Base-by-base conservation (phyloP, 768 basidiomycete species). In the Calocera viscosa region DNA sequence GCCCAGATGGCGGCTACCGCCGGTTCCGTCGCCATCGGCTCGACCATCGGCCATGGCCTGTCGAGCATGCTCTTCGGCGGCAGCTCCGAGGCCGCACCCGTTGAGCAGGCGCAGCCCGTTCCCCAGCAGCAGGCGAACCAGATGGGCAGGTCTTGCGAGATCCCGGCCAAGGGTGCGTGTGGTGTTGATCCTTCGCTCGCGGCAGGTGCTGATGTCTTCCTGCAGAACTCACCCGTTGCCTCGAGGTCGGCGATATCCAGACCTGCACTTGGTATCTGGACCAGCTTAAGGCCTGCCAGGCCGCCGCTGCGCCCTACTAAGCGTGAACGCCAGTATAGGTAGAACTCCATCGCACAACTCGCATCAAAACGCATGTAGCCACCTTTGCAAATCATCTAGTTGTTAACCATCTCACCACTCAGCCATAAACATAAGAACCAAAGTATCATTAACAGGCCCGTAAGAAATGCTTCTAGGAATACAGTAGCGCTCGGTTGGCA, bases 1-100 rank as follows among this genome's bases (percentile, higher is more conserved):
- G 53, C 53, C 53, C 67, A 72, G 69, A 73, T 74, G 65, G 69
- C 69, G 34, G 70, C 71, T 17, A 73, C 92, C 5, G 92, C 91
- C 30, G 92, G 91, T 69, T 90, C 89, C 67, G 91, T 94, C 64
- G 93, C 91, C 3, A 80, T 91, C 63, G 93, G 92, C 28, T 92
- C 90, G 8, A 87, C 86, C 66, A 84, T 95, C 69, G 92, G 91
- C 49, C 92, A 95, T 74, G 92, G 92, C n/a, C 74, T 95, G 70
- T 91, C 90, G 43, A 83, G 76, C 75, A 91, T 94, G 90, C 84
- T 94, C 68, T 95, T 94, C 71, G 93, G 92, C 60, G 86, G 89
- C 67, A 78, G 82, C 65, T 75, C 75, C 39, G 80, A 79, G 32
- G 81, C 74, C 22, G 73, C 74, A 33, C 73, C 83, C 17, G 80